Evolutionary conservation across 441 rosid genomes (phyloP), one percentile per base, ranked within the genome.

Genomic region (Populus tomentosa): DNA sequence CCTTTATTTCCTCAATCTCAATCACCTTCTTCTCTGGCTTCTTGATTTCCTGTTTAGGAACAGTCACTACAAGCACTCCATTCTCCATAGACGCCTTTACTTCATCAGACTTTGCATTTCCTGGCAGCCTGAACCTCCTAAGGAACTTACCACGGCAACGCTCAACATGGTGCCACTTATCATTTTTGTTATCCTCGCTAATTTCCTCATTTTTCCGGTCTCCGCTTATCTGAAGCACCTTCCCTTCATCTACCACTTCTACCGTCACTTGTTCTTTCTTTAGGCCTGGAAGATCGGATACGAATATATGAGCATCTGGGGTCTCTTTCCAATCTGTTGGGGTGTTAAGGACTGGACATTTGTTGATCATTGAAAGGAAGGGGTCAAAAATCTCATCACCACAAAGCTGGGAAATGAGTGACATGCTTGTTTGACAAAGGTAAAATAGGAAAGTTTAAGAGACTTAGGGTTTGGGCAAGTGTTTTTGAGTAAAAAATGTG

Each of bases 261-360:
- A 89, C 88, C 67, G 70, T 84, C 65, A 87, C 90, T 7, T 87
- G 84, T 24, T 89, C 87, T 69, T 89, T 89, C 74, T 77, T 85
- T 6, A 89, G 85, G 59, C 92, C 89, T 13, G 88, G 89, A 23
- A 87, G 86, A 78, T 89, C 92, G 8, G 83, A 75, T 0, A 73
- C 64, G 82, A 87, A 83, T 28, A 84, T 74, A 26, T 89, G 88
- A 7, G 89, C 88, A 3, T 86, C 82, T 1, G 85, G 85, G 67
- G 92, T 89, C 74, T 87, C 90, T 70, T 89, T 85, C 92, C 89
- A 86, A 77, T 89, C 89, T 0, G 88, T 86, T 38, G 92, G 92
- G 9, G 89, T 78, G 74, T 74, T 89, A 2, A 89, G 83, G 6
- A 87, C 89, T 0, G 92, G 92, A 67, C 92, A 87, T 38, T 70